Conservation (phyloP, 2,329 filamentous ascomycete genomes). For the Xylariaceae sp. region DNA sequence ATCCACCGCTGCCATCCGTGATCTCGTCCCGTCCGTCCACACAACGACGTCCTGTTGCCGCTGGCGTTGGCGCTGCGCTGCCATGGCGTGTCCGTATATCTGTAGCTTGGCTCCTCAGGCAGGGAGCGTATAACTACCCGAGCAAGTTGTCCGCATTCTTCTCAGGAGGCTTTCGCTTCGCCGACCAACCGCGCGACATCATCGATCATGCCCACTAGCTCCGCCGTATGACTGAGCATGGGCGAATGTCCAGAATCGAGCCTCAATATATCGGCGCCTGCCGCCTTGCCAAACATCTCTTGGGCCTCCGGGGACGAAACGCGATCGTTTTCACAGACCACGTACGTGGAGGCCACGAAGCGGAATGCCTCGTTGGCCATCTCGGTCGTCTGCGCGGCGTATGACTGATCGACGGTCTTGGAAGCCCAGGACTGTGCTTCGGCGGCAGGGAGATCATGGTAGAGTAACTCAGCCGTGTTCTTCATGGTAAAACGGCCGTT, state of each 20-base stretch:
- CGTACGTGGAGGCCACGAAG: slow-evolving; percentile 4
- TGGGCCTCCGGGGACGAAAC: slow-evolving; percentile 4
- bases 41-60: too few species aligned
- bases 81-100: too few species aligned
- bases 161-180: slow-evolving; percentile 1
- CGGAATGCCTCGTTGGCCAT: slow-evolving; percentile 4
- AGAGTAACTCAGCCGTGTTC: slow-evolving; percentile 5
- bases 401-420: slow-evolving; percentile 7
- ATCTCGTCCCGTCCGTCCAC: too few species aligned
- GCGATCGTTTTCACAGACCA: slow-evolving; percentile 7
- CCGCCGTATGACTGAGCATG: slow-evolving; percentile 7
- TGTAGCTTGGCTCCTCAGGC: too few species aligned
- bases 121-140: too few species aligned
- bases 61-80: too few species aligned
- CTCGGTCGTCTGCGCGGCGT: slow-evolving; percentile 5
- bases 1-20: too few species aligned
- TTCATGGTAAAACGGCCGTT: slow-evolving; percentile 4
- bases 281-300: slow-evolving; percentile 4
- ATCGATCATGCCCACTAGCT: slow-evolving; percentile 5
- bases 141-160: too few species aligned
- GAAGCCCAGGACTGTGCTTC: slow-evolving; percentile 7
- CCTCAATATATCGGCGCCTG: slow-evolving; percentile 1
- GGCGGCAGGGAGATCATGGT: slow-evolving; percentile 4
- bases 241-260: slow-evolving; percentile 6
- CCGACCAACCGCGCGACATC: not conserved